Conservation (phyloP, 345 rosid species). For the Ricinus communis region DNA sequence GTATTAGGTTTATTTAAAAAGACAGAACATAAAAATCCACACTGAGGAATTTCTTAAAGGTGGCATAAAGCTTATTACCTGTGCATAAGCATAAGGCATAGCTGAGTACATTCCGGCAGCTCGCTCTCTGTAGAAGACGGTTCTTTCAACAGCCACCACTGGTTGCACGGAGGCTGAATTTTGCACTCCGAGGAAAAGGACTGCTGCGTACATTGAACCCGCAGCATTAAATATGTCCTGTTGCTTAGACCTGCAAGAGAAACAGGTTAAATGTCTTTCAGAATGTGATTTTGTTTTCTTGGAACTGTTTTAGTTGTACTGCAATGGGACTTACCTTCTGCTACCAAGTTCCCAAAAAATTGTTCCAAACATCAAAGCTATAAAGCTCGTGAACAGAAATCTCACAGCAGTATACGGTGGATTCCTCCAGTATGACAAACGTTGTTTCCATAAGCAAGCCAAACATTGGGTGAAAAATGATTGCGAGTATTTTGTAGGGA, state of each 20-base stretch:
- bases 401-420: slow-evolving; percentile 66
- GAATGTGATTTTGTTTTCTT: too few species aligned
- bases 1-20: too few species aligned
- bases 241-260: slow-evolving; percentile 32
- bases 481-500: slow-evolving; percentile 50
- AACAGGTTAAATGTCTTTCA: too few species aligned
- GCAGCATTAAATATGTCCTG: slow-evolving; percentile 65
- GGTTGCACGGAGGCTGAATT: slow-evolving; percentile 60
- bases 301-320: neutral
- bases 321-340: slow-evolving; percentile 43
- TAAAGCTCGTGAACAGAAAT: slow-evolving; percentile 54
- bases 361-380: slow-evolving; percentile 61
- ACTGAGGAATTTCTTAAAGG: neutral
- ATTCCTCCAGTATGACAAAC: slow-evolving; percentile 79
- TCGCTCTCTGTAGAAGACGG: slow-evolving; percentile 72
- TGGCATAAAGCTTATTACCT: slow-evolving; percentile 21
- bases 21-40: neutral
- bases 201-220: slow-evolving; percentile 75
- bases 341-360: slow-evolving; percentile 73
- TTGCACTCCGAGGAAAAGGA: slow-evolving; percentile 67
- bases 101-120: slow-evolving; percentile 84
- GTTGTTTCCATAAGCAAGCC: slow-evolving; percentile 80
- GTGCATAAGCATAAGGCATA: slow-evolving; percentile 70
- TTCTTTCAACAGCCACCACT: slow-evolving; percentile 65
- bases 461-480: slow-evolving; percentile 51